Percentiles rank a stretch among this genome's conserved stretches.
These are phyloP conservation scores for Aspergillus diversus DNA, from an alignment of 495 filamentous ascomycete genomes.

Conservation along the genomic window DNA sequence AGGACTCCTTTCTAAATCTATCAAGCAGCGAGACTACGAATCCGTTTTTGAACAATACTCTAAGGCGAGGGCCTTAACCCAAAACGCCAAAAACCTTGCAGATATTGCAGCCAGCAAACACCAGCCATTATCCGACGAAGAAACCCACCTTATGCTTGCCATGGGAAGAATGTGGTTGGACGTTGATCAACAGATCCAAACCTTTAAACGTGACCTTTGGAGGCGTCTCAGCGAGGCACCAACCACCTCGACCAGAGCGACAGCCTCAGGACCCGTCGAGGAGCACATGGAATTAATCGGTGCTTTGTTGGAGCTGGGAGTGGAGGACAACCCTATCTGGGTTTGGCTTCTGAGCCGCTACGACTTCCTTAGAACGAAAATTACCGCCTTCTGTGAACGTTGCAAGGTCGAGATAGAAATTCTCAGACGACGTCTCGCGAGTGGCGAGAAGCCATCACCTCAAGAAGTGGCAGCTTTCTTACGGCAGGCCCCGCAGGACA, in stretches of 20 bases:
- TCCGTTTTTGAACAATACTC: conserved; percentile 82
- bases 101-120: conserved; percentile 51
- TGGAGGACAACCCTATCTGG: conserved; percentile 95
- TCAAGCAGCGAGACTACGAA: conserved; percentile 89
- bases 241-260: conserved; percentile 45
- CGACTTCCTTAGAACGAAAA: conserved; percentile 84
- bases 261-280: conserved; percentile 58
- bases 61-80: conserved; percentile 72
- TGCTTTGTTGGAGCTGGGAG: conserved; percentile 85
- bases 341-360: conserved; percentile 88
- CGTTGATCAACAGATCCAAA: conserved; percentile 78
- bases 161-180: conserved; percentile 95
- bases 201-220: conserved; percentile 90
- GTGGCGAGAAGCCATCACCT: conserved; percentile 67
- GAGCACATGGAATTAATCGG: conserved; percentile 89
- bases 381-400: conserved; percentile 75
- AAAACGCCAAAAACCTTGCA: conserved; percentile 68
- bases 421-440: conserved; percentile 76
- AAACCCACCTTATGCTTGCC: conserved; percentile 82
- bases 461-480: conserved; percentile 73
- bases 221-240: conserved; percentile 66
- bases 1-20: conserved; percentile 75
- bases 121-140: conserved; percentile 64
- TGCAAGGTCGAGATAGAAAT: conserved; percentile 91
- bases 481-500: conserved; percentile 66